phyloP scores from a whole-genome alignment of 192 early-diverging fungal genomes.

The Dissophora ornata region DNA sequence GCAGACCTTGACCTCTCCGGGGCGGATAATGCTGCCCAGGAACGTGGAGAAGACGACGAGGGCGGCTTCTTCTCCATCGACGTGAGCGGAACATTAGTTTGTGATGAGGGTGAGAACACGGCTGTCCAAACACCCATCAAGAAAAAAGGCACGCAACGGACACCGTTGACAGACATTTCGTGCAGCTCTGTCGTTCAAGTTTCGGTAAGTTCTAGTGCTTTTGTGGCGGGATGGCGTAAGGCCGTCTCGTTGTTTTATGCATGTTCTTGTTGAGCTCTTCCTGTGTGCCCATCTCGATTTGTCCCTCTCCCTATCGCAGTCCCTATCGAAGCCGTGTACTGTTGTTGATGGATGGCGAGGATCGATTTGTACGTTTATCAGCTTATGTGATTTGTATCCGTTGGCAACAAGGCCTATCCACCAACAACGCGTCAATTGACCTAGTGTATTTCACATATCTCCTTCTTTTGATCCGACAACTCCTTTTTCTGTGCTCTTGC shows the following conservation, averaged over 20 bases:
- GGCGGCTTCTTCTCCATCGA: no score
- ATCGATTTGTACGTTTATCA: constrained; percentile 2
- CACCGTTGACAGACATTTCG: constrained; percentile 16
- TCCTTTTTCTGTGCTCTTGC: neutral
- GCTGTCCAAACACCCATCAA: no score
- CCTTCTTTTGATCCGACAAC: neutral
- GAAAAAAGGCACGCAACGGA: no score
- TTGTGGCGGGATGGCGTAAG: neutral
- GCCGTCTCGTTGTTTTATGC: neutral
- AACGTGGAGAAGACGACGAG: no score
- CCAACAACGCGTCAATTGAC: constrained; percentile 5
- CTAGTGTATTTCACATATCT: neutral
- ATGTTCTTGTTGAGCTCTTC: neutral
- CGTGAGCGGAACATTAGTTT: no score
- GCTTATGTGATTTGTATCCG: neutral
- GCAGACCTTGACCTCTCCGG: constrained; percentile 1
- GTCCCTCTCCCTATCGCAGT: neutral
- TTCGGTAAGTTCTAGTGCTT: constrained; percentile 7
- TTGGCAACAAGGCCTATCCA: neutral
- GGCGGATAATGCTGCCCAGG: no score
- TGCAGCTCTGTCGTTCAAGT: neutral
- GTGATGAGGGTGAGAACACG: no score
- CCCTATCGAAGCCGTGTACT: neutral
- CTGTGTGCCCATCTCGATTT: constrained; percentile 2
- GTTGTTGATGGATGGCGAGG: neutral